Conservation (phyloP, 2,329 filamentous ascomycete species). For the Hyphodiscus sp. region DNA sequence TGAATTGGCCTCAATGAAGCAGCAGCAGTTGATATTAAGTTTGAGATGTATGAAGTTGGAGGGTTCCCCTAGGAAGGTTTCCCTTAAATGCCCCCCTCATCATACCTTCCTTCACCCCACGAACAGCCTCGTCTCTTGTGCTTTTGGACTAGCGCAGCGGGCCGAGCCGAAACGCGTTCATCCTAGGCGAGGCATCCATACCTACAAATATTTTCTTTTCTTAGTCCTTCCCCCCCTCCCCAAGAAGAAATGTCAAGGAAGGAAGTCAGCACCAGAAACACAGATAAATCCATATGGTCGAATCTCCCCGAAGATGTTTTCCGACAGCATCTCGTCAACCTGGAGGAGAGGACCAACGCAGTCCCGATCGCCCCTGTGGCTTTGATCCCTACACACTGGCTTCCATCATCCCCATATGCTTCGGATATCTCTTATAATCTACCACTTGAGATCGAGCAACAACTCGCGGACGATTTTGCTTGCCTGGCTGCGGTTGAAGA, state of each 20-base stretch:
- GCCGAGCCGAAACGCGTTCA: too few relatives aligned
- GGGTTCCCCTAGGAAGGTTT: too few relatives aligned
- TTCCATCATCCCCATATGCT: not conserved
- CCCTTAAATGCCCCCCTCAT: too few relatives aligned
- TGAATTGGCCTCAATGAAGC: too few relatives aligned
- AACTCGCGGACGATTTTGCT: constrained; percentile 28
- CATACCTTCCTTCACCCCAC: too few relatives aligned
- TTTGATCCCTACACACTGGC: constrained; percentile 5
- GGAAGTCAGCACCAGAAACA: not conserved
- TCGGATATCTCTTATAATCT: constrained; percentile 3
- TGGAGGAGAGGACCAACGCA: constrained; percentile 10
- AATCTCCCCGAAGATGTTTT: constrained; percentile 5
- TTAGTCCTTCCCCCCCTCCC: too few relatives aligned
- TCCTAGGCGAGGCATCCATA: too few relatives aligned
- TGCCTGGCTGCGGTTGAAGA: constrained; percentile 26
- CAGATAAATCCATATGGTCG: constrained; percentile 8
- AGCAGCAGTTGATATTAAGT: too few relatives aligned
- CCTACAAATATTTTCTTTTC: too few relatives aligned
- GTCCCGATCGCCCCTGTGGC: constrained; percentile 15
- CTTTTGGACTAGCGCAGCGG: too few relatives aligned
- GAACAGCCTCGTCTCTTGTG: too few relatives aligned
- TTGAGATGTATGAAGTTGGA: too few relatives aligned
- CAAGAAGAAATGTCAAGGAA: constrained; percentile 2
- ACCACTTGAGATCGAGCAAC: constrained; percentile 23
- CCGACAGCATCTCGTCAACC: constrained; percentile 5